Percentiles rank a stretch among this genome's conserved stretches.
These are phyloP conservation scores for Coemansia sp. DNA, from an alignment of 192 early-diverging fungal genomes.

Conservation along the genomic window DNA sequence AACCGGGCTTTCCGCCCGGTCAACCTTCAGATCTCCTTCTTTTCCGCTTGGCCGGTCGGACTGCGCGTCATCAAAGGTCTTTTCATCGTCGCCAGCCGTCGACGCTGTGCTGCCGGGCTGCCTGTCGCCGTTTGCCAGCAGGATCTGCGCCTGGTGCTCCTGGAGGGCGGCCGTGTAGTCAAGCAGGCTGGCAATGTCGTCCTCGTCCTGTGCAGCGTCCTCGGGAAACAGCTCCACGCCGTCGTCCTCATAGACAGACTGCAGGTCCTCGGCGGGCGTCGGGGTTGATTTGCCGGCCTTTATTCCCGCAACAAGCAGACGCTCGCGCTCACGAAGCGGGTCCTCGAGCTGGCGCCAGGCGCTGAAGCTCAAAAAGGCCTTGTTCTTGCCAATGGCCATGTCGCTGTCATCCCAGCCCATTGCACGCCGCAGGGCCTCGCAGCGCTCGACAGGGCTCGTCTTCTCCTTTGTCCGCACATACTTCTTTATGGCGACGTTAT, in stretches of 20 bases:
- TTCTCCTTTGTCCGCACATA: constrained; percentile 56
- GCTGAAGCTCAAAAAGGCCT: constrained; percentile 72
- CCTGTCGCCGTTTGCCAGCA: constrained; percentile 14
- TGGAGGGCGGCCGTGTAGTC: constrained; percentile 49
- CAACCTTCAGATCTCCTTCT: constrained; percentile 46
- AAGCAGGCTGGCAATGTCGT: constrained; percentile 45
- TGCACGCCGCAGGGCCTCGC: constrained; percentile 55
- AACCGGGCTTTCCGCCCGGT: constrained; percentile 15
- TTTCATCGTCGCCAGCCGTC: constrained; percentile 41
- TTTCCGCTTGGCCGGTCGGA: constrained; percentile 28
- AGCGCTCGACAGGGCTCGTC: constrained; percentile 43
- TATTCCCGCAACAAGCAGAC: constrained; percentile 51
- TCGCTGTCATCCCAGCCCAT: constrained; percentile 62
- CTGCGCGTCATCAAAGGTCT: constrained; percentile 38
- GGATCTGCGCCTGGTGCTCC: constrained; percentile 35
- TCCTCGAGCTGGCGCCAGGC: constrained; percentile 87
- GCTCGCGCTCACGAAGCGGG: constrained; percentile 69
- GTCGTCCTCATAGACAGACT: constrained; percentile 53
- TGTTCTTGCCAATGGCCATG: constrained; percentile 61
- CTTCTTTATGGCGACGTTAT: constrained; percentile 59
- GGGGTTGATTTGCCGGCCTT: constrained; percentile 25
- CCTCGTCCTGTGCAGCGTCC: constrained; percentile 33
- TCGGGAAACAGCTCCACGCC: constrained; percentile 45
- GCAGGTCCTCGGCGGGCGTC: constrained; percentile 43
- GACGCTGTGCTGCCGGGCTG: constrained; percentile 15